Percentiles rank a stretch among this genome's conserved stretches.
These are phyloP conservation scores for Pythium apleroticum DNA, from an alignment of 352 stramenopile genomes.

Conservation along the genomic window DNA sequence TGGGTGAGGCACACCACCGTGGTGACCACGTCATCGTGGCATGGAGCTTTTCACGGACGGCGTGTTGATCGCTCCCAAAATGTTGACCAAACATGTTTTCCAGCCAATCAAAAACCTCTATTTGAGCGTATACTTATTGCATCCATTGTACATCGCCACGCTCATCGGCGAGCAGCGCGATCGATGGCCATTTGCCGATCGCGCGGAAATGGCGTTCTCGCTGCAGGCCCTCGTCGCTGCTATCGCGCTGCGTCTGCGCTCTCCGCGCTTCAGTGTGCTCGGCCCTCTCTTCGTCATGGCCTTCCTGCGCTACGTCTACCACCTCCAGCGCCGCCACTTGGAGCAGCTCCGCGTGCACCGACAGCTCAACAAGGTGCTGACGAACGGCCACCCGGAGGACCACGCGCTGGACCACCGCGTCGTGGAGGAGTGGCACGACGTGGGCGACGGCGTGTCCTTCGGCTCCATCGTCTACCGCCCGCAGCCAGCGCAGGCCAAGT, in stretches of 20 bases:
- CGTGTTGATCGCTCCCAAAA: background rate
- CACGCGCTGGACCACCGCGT: constrained; percentile 18
- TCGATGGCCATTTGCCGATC: background rate
- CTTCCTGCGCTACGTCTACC: constrained; percentile 47
- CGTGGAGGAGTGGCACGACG: constrained; percentile 52
- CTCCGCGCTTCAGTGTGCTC: constrained; percentile 33
- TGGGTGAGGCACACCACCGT: too few relatives aligned
- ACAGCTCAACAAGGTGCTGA: constrained; percentile 34
- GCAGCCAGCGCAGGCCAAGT: constrained; percentile 7
- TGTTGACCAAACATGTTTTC: background rate
- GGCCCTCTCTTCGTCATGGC: constrained; percentile 39
- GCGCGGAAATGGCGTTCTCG: constrained; percentile 4
- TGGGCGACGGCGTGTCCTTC: constrained; percentile 39
- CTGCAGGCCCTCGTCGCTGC: constrained; percentile 6
- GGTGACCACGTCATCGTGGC: background rate
- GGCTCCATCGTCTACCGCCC: constrained; percentile 55
- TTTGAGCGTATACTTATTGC: constrained; percentile 11
- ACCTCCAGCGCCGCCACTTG: constrained; percentile 41
- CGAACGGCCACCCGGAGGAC: constrained; percentile 16
- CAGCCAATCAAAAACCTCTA: constrained; percentile 11
- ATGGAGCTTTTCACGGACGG: background rate
- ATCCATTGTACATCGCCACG: background rate
- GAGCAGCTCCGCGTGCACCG: constrained; percentile 42
- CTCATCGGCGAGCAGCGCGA: too few relatives aligned
- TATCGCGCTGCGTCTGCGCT: constrained; percentile 9